Percentiles rank a stretch among this genome's conserved stretches.
These are phyloP conservation scores for Vishniacozyma victoriae DNA, from an alignment of 768 basidiomycete species.

Conservation along the genomic window DNA sequence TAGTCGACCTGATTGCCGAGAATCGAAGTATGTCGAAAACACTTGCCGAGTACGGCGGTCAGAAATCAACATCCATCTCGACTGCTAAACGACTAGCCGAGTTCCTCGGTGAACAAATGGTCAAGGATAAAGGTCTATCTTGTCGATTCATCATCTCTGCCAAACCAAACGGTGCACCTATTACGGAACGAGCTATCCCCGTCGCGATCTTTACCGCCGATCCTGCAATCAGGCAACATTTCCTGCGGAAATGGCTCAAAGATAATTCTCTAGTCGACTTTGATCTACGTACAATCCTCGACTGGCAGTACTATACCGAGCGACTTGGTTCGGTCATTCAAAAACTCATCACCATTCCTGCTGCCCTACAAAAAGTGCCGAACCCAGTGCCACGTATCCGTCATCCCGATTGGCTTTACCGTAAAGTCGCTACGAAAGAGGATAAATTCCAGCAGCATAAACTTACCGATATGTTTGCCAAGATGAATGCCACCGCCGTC, in stretches of 20 bases:
- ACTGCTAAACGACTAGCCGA: constrained; percentile 92
- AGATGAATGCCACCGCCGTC: constrained; percentile 41
- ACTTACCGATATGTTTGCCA: constrained; percentile 82
- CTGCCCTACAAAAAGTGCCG: constrained; percentile 92
- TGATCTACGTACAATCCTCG: constrained; percentile 86
- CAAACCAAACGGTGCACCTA: constrained; percentile 83
- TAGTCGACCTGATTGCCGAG: constrained; percentile 96
- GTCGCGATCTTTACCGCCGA: constrained; percentile 97
- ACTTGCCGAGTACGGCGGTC: constrained; percentile 86
- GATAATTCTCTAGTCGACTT: constrained; percentile 81
- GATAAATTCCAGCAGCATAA: constrained; percentile 99
- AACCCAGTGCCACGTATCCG: constrained; percentile 94
- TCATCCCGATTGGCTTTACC: constrained; percentile 96
- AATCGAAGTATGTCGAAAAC: constrained; percentile 98
- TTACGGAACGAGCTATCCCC: constrained; percentile 93
- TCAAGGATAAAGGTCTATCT: constrained; percentile 97
- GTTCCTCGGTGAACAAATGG: constrained; percentile 96
- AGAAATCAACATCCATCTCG: constrained; percentile 97
- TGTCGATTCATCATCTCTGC: constrained; percentile 99
- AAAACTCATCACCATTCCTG: constrained; percentile 97
- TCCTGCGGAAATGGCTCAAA: constrained; percentile 93
- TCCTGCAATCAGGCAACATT: constrained; percentile 77
- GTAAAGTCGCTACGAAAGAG: constrained; percentile 76
- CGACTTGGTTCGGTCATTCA: constrained; percentile 96
- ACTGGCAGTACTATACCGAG: constrained; percentile 98